phyloP scores from a whole-genome alignment of 331 rosid genomes.

The Rosa hybrid region DNA sequence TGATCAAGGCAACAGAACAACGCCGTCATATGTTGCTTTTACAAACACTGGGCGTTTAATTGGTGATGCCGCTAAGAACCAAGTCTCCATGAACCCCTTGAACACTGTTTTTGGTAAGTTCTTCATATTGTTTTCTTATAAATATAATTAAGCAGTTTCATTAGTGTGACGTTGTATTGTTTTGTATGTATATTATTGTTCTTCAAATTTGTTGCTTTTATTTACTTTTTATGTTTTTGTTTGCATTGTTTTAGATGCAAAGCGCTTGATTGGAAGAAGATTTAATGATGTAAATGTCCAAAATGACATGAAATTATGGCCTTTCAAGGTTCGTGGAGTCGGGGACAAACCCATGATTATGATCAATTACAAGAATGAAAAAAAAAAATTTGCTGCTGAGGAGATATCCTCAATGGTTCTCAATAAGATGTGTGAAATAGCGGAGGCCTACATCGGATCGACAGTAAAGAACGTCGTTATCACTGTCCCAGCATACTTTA shows the following conservation, averaged over 20 bases:
- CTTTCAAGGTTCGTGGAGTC: not conserved
- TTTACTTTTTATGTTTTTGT: too few relatives aligned
- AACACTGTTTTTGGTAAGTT: not conserved
- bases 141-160: too few relatives aligned
- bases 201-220: too few relatives aligned
- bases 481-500: not conserved
- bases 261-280: not conserved
- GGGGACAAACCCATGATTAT: not conserved
- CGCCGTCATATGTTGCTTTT: not conserved
- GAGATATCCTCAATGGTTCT: not conserved
- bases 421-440: not conserved
- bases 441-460: not conserved
- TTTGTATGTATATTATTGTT: too few relatives aligned
- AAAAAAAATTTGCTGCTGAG: not conserved
- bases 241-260: not conserved
- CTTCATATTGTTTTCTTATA: too few relatives aligned
- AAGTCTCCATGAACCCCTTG: not conserved
- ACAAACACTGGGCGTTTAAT: not conserved
- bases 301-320: not conserved
- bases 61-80: not conserved
- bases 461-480: not conserved
- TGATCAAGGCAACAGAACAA: not conserved
- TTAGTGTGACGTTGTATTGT: too few relatives aligned
- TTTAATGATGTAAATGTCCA: not conserved
- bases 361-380: not conserved